Percentiles rank a stretch among this genome's conserved stretches.
Evolutionary conservation across 1,139 yeast genomes (phyloP).

Genomic region (Pichia sp.): DNA sequence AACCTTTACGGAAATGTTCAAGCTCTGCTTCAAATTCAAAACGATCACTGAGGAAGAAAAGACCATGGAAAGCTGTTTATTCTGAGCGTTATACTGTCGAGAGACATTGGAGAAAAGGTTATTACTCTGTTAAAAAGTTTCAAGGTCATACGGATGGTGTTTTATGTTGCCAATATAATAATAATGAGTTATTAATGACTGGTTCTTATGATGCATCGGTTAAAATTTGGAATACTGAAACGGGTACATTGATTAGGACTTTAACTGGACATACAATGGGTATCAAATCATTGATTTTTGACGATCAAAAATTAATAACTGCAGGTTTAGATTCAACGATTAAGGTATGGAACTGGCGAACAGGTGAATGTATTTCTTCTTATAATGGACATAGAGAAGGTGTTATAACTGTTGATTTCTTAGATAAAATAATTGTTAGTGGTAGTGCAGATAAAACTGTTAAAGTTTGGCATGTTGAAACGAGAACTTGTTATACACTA

Average conservation of each 20-base stretch:
- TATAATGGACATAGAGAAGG: conserved; percentile 89
- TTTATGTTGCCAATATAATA: conserved; percentile 74
- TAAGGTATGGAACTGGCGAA: conserved; percentile 91
- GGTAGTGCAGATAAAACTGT: conserved; percentile 92
- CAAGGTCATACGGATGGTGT: conserved; percentile 86
- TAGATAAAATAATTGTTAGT: conserved; percentile 76
- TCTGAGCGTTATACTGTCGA: conserved; percentile 87
- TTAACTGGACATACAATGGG: conserved; percentile 82
- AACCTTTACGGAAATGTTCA: conserved; percentile 23
- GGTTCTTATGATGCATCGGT: conserved; percentile 89
- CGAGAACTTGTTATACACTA: conserved; percentile 83
- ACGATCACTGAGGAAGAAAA: conserved; percentile 33
- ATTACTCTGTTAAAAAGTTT: conserved; percentile 57
- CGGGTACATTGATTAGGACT: conserved; percentile 72
- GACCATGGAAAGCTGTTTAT: conserved; percentile 96
- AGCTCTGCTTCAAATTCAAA: conserved; percentile 28
- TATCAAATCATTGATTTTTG: conserved; percentile 77
- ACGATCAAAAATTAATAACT: conserved; percentile 79
- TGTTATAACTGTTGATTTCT: conserved; percentile 74
- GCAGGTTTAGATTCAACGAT: conserved; percentile 90
- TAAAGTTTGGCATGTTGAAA: conserved; percentile 94
- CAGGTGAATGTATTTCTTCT: conserved; percentile 90
- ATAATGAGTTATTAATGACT: conserved; percentile 69
- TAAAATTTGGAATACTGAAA: conserved; percentile 81
- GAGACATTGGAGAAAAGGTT: conserved; percentile 89